phyloP scores from a whole-genome alignment of 1,284 basidiomycete species.

The Schizophyllum amplum region DNA sequence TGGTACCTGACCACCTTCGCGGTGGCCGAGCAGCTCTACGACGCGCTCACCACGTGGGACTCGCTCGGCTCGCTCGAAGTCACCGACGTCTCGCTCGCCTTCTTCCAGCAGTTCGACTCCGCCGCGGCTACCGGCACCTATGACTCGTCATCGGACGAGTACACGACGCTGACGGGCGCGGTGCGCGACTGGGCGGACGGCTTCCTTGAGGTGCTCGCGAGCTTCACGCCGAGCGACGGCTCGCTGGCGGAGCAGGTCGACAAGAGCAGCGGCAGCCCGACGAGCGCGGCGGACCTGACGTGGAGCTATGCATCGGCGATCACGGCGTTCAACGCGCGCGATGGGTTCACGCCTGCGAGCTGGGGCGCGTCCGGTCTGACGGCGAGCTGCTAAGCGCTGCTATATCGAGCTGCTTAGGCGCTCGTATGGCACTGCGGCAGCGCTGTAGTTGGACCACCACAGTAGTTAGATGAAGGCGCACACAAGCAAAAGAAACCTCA shows the following conservation, averaged over 20 bases:
- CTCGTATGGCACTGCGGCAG: no score
- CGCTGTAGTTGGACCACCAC: no score
- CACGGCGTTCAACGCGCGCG: conserved; percentile 42
- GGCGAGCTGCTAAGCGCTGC: conserved; percentile 8
- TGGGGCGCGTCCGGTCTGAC: conserved; percentile 63
- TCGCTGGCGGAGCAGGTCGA: conserved; percentile 50
- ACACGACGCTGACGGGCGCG: conserved; percentile 35
- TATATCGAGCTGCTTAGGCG: no score
- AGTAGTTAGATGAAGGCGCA: no score
- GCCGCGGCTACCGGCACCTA: conserved; percentile 40
- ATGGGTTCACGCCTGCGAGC: conserved; percentile 34
- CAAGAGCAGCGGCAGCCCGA: conserved; percentile 34
- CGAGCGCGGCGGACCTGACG: conserved; percentile 52
- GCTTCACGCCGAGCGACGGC: conserved; percentile 49
- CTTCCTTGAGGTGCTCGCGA: conserved; percentile 43
- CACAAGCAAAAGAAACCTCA: no score
- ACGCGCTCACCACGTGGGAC: conserved; percentile 54
- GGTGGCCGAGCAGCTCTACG: conserved; percentile 63
- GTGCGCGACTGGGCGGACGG: conserved; percentile 50
- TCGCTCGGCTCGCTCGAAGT: conserved; percentile 38
- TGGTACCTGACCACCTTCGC: conserved; percentile 64
- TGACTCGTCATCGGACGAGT: conserved; percentile 34
- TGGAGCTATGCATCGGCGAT: conserved; percentile 60
- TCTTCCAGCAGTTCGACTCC: conserved; percentile 50
- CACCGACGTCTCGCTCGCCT: conserved; percentile 49